Base-by-base conservation (phyloP, 2,329 filamentous ascomycete genomes). In the Decorospora gaudefroyi region DNA sequence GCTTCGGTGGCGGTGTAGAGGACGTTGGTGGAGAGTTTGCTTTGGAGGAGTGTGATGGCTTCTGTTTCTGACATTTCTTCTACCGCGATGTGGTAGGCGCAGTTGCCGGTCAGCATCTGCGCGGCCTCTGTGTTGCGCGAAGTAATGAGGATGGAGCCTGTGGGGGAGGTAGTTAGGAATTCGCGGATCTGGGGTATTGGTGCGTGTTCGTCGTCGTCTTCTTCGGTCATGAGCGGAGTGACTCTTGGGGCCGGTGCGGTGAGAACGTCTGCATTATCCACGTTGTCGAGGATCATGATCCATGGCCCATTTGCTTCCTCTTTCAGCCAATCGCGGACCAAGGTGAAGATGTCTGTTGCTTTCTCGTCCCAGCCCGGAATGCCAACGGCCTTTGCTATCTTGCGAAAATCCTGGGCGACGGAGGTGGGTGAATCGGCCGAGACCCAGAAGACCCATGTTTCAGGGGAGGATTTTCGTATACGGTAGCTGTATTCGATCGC, bases 281-380 rank as follows among this genome's bases (percentile, higher is more conserved):
- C 56, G 25, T 67, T 68, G 29, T 71, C 67, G 5, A 70, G 26
- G 6, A 70, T 54, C 27, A 71, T 43, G 4, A 69, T 32, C 65
- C 65, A 70, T 11, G 29, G 39, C 3, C 60, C 59, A 38, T 55
- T 59, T 2, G 27, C 16, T 19, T 53, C 51, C 15, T 59, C 42
- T 19, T 38, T 45, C 6, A 71, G 56, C 59, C 61, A 54, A 15
- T 53, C 36, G 4, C 58, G 29, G 1, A 31, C 29, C 29, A 31
- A 18, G 10, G 15, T 18, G 19, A 31, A 45, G 7, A 64, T 44
- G 33, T 69, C 50, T 13, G 41, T 51, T 23, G 49, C 49, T 9
- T 55, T 48, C 15, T 67, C 47, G n/a, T 67, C 43, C 29, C 51
- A 53, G 2, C 53, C 59, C 8, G 55, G 44, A 23, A 68, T 51